Base-by-base conservation (phyloP, 257 asterid genomes). In the Penstemon newberryi region DNA sequence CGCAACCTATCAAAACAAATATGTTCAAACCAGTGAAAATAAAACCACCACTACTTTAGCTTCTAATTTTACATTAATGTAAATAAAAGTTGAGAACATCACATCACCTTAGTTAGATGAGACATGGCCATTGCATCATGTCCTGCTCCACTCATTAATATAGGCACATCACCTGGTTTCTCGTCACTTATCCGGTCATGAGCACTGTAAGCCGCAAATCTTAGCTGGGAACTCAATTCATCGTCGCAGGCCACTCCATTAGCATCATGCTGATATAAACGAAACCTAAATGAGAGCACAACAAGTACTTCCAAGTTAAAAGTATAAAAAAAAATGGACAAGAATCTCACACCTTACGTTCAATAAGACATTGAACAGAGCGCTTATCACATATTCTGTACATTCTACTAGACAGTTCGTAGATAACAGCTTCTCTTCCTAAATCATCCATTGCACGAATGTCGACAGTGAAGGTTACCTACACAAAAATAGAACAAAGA, bases 61-160 rank as follows among this genome's bases (percentile, higher is more conserved):
- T 11, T 47, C 12, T 11, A 38, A 73, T n/a, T 18, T 51, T 4
- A 47, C 39, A 3, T 2, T 8, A 37, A 6, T 25, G 41, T 41
- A n/a, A 9, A 43, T 6, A 7, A 3, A 33, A 50, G 60, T 62
- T 38, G 45, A 62, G 25, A 61, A 39, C 36, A 63, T 59, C 72
- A 86, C 95, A 63, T 59, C 73, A 86, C 95, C 93, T 86, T 86
- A 64, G 97, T 87, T 60, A 94, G 84, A 82, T 84, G 99, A 69
- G 96, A 87, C 95, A 94, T 87, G 59, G 99, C 97, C 99, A 91
- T 91, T 39, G 99, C 96, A 77, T 94, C 99, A 54, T 94, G 97
- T 46, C 99, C 99, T n/a, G 99, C 99, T 70, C 99, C 99, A 72
- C 99, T 94, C 95, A 91, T 91, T 78, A 91, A 56, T 25, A 71